Evolutionary conservation across 768 basidiomycete genomes (phyloP).

Genomic region (Kwoniella mangroviensis): DNA sequence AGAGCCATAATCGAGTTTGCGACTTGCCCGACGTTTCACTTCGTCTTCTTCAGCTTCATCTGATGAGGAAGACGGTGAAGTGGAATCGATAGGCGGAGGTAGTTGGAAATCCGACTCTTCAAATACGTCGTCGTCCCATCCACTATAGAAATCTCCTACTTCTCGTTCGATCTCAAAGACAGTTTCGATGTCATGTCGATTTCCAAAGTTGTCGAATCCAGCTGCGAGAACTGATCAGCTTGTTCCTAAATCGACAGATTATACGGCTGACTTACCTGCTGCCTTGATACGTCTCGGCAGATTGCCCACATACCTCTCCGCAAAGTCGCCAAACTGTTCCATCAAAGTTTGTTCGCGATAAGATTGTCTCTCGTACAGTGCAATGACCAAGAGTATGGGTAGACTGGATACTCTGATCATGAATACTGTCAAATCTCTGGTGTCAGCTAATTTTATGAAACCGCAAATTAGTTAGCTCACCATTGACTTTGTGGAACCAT

Average conservation of each 20-base stretch:
- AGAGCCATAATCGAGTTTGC: not conserved
- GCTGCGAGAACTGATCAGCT: constrained; percentile 30
- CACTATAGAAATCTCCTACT: constrained; percentile 53
- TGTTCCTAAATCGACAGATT: not conserved
- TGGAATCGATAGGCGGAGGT: constrained; percentile 36
- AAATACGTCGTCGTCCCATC: constrained; percentile 55
- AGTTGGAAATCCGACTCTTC: constrained; percentile 37
- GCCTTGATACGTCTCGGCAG: constrained; percentile 72
- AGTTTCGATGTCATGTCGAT: constrained; percentile 45
- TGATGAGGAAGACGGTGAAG: constrained; percentile 11
- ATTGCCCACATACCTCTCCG: constrained; percentile 73
- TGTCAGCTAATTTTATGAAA: not conserved
- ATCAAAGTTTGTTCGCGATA: constrained; percentile 72
- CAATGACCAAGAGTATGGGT: constrained; percentile 77
- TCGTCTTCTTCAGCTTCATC: constrained; percentile 18
- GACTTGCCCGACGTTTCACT: not conserved
- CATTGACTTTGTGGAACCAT: constrained; percentile 91
- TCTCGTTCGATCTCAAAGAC: constrained; percentile 58
- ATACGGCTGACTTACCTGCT: constrained; percentile 42
- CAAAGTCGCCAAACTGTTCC: constrained; percentile 71
- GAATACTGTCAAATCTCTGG: constrained; percentile 8
- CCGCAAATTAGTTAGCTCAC: constrained; percentile 24
- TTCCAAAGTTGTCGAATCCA: constrained; percentile 55
- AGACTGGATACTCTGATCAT: constrained; percentile 68
- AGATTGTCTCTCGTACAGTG: constrained; percentile 83